Base-by-base conservation (phyloP, 1,284 basidiomycete species). In the Pisolithus thermaeus region DNA sequence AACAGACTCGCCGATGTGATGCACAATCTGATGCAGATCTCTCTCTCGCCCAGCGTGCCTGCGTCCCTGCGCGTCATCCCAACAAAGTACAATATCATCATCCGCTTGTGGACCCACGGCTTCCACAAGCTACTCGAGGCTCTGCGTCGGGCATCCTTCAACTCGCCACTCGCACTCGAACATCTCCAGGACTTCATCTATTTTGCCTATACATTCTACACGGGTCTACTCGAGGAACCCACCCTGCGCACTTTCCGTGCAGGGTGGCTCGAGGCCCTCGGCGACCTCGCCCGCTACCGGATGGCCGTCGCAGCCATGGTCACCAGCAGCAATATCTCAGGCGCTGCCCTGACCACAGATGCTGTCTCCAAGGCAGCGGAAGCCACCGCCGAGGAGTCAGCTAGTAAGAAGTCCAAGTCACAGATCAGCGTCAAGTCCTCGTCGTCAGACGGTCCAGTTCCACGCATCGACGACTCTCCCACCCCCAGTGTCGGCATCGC, bases 261-360 rank as follows among this genome's bases (percentile, higher is more conserved):
- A 1, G 84, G 85, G 1, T 99, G 96, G 94, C 83, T 98, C 49
- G 95, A 99, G 67, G 92, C 94, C 5, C 83, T 99, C 12, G 96
- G 96, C 23, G 95, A 98, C 69, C 79, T 99, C 32, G 94, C 96
- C 0, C 78, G 95, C 27, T 98, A 97, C 66, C 81, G 91, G 46
- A 96, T 98, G 91, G 87, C 89, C 3, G 90, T 97, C n/a, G 90
- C 83, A 35, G 80, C 80, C 30, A 79, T 86, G 73, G 72, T 84
- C 23, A 76, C 78, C n/a, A 66, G 73, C 60, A 60, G 67, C 59
- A 57, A 70, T 50, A 59, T 69, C 57, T 58, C 70, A 20, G 67
- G 70, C 12, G 53, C 66, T 7, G 64, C 71, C 2, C 73, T 82
- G 36, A 80, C 84, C 0, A 55, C 70, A 7, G 75, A 77, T 48